Evolutionary conservation across 2,329 filamentous ascomycete genomes (phyloP), one percentile per base, ranked within the genome.

Genomic region (Microcyclosporella mali): DNA sequence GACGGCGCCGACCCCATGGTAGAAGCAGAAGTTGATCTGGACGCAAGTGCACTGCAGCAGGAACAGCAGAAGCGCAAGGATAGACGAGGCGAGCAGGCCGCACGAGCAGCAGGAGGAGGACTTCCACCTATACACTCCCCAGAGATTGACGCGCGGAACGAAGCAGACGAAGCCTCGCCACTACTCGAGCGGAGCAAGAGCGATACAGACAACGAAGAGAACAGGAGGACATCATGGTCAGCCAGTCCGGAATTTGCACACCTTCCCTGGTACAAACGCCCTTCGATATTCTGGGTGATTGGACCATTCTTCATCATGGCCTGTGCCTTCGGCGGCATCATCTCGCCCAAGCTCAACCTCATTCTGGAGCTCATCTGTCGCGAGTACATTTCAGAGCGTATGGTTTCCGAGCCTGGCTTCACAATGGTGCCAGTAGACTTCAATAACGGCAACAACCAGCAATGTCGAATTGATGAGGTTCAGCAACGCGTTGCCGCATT

Each of bases 301-400:
- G 79, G 77, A 0, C 85, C 88, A 1, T 92, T 89, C 65, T 73
- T 85, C 43, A 66, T 95, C 33, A 90, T 88, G 60, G 87, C 88
- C 0, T 70, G 94, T 41, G 88, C 89, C 0, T 90, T 92, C 64
- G 92, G 90, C 25, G 88, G 87, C 43, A 78, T 86, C 6, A 72
- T 92, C 6, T 86, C 95, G 7, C 89, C 90, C 8, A 92, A 85
- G 63, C 73, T 95, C 49, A 94, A 95, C 59, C 69, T 95, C 66
- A 87, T 94, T 49, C 74, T 94, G 48, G 77, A 82, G 45, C 73
- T 98, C 19, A 79, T 97, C 40, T 98, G 92, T 65, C 78, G 81
- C 49, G 76, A 85, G 47, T 94, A 95, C 65, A 84, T 92, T 52
- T 75, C 81, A 17, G 84, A 94, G 55, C 70, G 77, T 61, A 71